Base-by-base conservation (phyloP, 768 basidiomycete genomes). In the Pleurotus giganteus region DNA sequence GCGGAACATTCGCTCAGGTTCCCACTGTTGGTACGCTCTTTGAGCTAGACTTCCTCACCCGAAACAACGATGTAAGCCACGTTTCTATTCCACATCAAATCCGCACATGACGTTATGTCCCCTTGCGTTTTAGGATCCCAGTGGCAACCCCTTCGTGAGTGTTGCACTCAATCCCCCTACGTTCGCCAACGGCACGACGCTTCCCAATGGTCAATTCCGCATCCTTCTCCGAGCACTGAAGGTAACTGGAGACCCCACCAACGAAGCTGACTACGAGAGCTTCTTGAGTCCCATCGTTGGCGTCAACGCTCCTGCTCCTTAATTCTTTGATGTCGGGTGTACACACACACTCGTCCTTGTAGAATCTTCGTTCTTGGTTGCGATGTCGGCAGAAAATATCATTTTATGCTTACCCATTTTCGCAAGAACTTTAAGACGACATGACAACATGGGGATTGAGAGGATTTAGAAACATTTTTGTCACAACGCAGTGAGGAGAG, bases 121-220 rank as follows among this genome's bases (percentile, higher is more conserved):
- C 32, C 29, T 19, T 15, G 4, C 7, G 17, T 28, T 17, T 34
- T 52, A 69, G 65, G 57, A 63, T 54, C 58, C 58, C 23, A 58
- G 53, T 21, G 66, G 62, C 45, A 71, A 74, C 43, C 68, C 64
- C 7, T 71, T 62, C 58, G 68, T 61, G 47, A 60, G 65, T 13
- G 34, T 74, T 19, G 58, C 65, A 6, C 46, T 74, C 17, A 57
- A 61, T 12, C 9, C 53, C 2, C 71, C 74, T 12, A 24, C 24
- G 13, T 81, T 79, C 54, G 72, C 75, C 0, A 78, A 79, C 54
- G 76, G 76, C 0, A 76, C 76, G 1, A 55, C 54, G 5, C 76
- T 81, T 21, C 66, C 74, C 1, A 74, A 75, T 53, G 78, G 79
- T 0, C 53, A 57, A 6, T 79, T 77, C 60, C 70, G 72, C 27